Percentiles rank a stretch among this genome's conserved stretches.
Evolutionary conservation across 768 basidiomycete species (phyloP).

Genomic region (Amanita rimosa): DNA sequence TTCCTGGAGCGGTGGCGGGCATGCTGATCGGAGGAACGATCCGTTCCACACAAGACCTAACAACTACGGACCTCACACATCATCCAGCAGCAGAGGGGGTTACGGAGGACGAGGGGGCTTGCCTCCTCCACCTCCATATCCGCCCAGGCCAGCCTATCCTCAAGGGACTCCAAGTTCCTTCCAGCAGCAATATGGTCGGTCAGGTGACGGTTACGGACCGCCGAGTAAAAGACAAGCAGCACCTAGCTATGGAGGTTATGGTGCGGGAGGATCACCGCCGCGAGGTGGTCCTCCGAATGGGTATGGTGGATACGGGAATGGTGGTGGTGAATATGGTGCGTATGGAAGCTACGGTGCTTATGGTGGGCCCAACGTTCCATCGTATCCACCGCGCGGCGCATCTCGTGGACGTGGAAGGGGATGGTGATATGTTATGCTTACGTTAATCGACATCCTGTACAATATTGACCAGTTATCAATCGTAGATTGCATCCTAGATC

Average conservation of each 20-base stretch:
- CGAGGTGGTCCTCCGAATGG: conserved; percentile 12
- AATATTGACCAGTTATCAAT: background rate
- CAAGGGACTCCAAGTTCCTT: conserved; percentile 13
- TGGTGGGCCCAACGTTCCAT: conserved; percentile 14
- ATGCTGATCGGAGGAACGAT: conserved; percentile 29
- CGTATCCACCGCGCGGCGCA: conserved; percentile 7
- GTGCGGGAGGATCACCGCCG: conserved; percentile 1
- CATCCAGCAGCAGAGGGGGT: conserved; percentile 16
- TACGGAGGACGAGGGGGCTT: conserved; percentile 14
- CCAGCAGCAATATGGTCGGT: conserved; percentile 23
- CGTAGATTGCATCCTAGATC: too few relatives aligned
- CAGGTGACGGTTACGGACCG: conserved; percentile 6
- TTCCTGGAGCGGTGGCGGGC: conserved; percentile 16
- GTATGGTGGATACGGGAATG: conserved; percentile 21
- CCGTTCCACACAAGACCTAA: conserved; percentile 35
- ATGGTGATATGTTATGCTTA: conserved; percentile 17
- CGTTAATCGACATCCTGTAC: background rate
- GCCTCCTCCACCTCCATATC: conserved; percentile 25
- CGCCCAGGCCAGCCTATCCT: conserved; percentile 20
- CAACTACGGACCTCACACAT: conserved; percentile 19
- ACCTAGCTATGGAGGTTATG: conserved; percentile 19
- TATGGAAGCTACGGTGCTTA: conserved; percentile 21
- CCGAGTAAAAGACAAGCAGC: background rate
- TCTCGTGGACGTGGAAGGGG: conserved; percentile 41
- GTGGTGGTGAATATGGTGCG: conserved; percentile 14